Evolutionary conservation across 2,329 filamentous ascomycete genomes (phyloP), one percentile per base, ranked within the genome.

Genomic region (Xylariomycetidae sp.): DNA sequence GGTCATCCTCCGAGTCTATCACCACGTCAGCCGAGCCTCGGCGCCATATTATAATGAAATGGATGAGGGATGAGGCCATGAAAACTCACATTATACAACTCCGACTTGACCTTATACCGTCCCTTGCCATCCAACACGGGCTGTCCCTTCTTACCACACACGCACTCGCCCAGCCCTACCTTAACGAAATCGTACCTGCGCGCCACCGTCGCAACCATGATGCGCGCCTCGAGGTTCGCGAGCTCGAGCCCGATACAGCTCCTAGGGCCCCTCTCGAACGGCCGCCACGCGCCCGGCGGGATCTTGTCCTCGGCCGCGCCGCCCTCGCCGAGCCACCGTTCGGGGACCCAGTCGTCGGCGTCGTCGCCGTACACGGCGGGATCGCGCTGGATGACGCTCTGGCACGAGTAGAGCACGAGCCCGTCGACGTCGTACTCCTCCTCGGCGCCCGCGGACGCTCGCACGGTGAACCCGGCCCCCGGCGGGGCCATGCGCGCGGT

Each of bases 191-290:
- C 50, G 31, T 50, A 59, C 6, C 39, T 42, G 20, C 53, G 42
- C 15, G 47, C 49, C 6, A 54, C 43, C 2, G 44, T 38, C n/a
- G 54, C 40, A 25, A 35, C 18, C n/a, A 32, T 39, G 14, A 46
- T n/a, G 2, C 45, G 28, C 9, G 31, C 19, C 25, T 46, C 35
- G 17, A 44, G 29, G 12, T 27, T 65, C 1, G 67, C 70, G 16
- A 75, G 51, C 37, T 67, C 63, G 40, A 71, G 62, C 0, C 69
- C 70, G n/a, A 74, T 61, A 41, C 70, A 74, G 22, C 62, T 68
- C 5, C 70, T 46, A 2, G 60, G 59, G 0, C 69, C 69, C 27
- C 63, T 58, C 36, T 67, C 64, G 42, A 74, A 74, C 0, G 38
- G 29, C 10, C 38, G 20, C 39, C 39, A 46, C 3, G 40, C 39